phyloP scores from a whole-genome alignment of 2,329 filamentous ascomycete species.

The Fusarium buharicum region DNA sequence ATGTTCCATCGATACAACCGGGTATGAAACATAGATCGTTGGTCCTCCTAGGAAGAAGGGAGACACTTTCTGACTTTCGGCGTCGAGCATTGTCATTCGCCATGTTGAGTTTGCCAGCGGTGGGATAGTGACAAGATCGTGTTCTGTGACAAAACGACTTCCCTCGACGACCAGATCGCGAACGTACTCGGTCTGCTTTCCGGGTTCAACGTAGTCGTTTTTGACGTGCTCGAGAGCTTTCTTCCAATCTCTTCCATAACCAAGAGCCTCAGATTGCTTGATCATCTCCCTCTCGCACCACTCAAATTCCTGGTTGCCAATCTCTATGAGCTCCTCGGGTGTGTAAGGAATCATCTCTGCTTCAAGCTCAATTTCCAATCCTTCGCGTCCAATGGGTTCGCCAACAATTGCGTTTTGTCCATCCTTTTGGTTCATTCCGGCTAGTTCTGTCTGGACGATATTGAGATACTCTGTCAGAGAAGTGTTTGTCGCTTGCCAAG shows the following conservation, averaged over 20 bases:
- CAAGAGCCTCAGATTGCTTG: conserved; percentile 24
- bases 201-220: conserved; percentile 32
- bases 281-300: conserved; percentile 37
- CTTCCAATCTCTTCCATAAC: conserved; percentile 31
- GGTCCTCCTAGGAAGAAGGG: conserved; percentile 31
- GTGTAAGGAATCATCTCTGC: conserved; percentile 35
- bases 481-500: conserved; percentile 19
- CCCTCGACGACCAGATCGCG: conserved; percentile 28
- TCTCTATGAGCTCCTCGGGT: conserved; percentile 26
- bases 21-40: conserved; percentile 26
- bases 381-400: conserved; percentile 25
- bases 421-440: conserved; percentile 17
- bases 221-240: conserved; percentile 29
- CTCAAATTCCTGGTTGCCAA: conserved; percentile 29
- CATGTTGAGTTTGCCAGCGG: conserved; percentile 29
- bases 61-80: conserved; percentile 25
- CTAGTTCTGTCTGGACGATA: conserved; percentile 16
- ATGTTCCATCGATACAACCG: conserved; percentile 24
- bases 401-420: conserved; percentile 22
- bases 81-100: conserved; percentile 34
- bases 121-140: conserved; percentile 25
- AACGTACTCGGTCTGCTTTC: conserved; percentile 24
- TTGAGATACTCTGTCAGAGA: conserved; percentile 1
- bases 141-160: conserved; percentile 31
- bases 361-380: conserved; percentile 26